A percentile compares a stretch with the other conserved stretches of the same genome.
These are phyloP conservation scores for Alternaria dauci DNA, from an alignment of 2,329 filamentous ascomycete species.

Conservation along the genomic window DNA sequence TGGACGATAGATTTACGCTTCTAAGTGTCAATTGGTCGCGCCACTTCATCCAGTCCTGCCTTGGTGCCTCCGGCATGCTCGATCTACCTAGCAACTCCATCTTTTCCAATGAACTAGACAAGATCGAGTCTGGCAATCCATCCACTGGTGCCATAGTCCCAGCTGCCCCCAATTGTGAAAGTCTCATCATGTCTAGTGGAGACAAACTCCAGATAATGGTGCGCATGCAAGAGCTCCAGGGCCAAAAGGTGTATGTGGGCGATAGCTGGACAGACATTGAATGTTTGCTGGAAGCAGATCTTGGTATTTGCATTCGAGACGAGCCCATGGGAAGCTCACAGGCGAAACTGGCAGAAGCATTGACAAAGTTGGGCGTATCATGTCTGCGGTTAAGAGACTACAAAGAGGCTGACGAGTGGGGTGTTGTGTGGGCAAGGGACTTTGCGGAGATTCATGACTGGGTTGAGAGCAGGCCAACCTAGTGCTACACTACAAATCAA, in stretches of 20 bases:
- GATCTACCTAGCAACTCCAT: constrained; percentile 10
- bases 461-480: neutral
- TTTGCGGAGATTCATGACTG: constrained; percentile 21
- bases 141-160: constrained; percentile 32
- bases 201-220: constrained; percentile 52
- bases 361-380: constrained; percentile 42
- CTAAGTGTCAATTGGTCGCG: constrained; percentile 60
- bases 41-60: constrained; percentile 50
- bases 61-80: constrained; percentile 18
- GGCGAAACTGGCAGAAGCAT: constrained; percentile 44
- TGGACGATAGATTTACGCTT: constrained; percentile 39
- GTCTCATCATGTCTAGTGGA: constrained; percentile 47
- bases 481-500: neutral
- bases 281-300: constrained; percentile 54
- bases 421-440: constrained; percentile 39
- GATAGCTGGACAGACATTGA: constrained; percentile 60
- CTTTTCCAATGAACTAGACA: constrained; percentile 37
- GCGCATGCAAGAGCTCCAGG: constrained; percentile 10
- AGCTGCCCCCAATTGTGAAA: neutral
- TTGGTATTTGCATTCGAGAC: constrained; percentile 58
- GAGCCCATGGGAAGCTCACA: constrained; percentile 47
- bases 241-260: constrained; percentile 54
- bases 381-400: constrained; percentile 32
- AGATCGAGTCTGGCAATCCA: constrained; percentile 12
- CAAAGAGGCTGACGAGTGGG: constrained; percentile 16